Percentiles rank a stretch among this genome's conserved stretches.
These are phyloP conservation scores for Candida gorgasii DNA, from an alignment of 805 yeast genomes.

Conservation along the genomic window DNA sequence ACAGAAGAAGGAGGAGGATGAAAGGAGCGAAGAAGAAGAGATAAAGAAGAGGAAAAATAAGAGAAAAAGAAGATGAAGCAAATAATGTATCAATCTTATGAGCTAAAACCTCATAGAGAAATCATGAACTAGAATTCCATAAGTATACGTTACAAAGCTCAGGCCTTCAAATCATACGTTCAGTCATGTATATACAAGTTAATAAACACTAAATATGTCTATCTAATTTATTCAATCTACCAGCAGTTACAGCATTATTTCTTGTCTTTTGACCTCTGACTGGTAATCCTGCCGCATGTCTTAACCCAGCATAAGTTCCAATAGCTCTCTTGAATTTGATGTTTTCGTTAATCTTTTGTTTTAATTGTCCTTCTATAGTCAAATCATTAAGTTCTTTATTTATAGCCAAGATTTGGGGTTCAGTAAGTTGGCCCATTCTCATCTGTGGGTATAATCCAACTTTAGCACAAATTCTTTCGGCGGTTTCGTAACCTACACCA, in stretches of 20 bases:
- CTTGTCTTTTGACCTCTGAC: constrained; percentile 85
- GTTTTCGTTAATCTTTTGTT: constrained; percentile 73
- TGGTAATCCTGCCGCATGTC: constrained; percentile 77
- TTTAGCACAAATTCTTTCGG: constrained; percentile 77
- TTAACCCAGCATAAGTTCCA: constrained; percentile 83
- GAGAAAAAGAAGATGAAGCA: no score
- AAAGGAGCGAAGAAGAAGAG: no score
- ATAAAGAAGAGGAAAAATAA: no score
- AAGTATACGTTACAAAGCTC: no score
- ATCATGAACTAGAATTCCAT: neutral
- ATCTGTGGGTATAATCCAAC: constrained; percentile 89
- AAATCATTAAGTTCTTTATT: constrained; percentile 84
- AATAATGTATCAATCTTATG: no score
- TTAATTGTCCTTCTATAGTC: constrained; percentile 78
- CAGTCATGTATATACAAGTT: constrained; percentile 15
- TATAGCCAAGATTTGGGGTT: constrained; percentile 80
- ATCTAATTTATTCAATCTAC: constrained; percentile 75
- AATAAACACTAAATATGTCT: constrained; percentile 46
- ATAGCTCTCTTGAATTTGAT: constrained; percentile 76
- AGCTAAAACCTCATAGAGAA: no score
- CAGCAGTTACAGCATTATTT: constrained; percentile 89
- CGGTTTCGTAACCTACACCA: constrained; percentile 79
- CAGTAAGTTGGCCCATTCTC: constrained; percentile 91
- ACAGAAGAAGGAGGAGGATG: no score
- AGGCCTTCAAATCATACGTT: neutral